Evolutionary conservation across 805 yeast species (phyloP), one percentile per base, ranked within the genome.

Genomic region (Sungouiella blattae): DNA sequence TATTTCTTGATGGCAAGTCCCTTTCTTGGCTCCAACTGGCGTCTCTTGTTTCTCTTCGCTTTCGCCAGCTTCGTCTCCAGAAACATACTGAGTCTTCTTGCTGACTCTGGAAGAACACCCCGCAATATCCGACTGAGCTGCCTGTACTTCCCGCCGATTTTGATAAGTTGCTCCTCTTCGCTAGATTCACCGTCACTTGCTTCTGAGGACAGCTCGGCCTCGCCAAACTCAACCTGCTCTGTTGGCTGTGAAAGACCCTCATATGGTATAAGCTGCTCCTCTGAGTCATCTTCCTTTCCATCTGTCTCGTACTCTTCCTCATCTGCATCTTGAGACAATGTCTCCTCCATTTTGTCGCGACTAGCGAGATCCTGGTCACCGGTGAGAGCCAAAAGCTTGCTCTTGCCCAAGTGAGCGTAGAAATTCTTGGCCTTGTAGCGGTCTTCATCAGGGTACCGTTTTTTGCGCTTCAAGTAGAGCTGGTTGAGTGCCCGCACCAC

Each of bases 71-170:
- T 32, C 12, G 33, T 24, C 15, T 30, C 33, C 25, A 32, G 36
- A 21, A 47, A 62, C 11, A 55, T 42, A 5, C 45, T 50, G 6
- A 63, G 44, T 15, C 67, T 39, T 37, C 59, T 64, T 4, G 68
- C 64, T 3, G 70, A 65, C 34, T 64, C 71, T 0, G 72, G 72
- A 11, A 65, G 46, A 1, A 58, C 62, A 0, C 72, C 72, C 20
- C 53, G 40, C 5, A 66, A 44, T 8, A 63, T 54, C 26, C 51
- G 54, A 29, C 52, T 60, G 28, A 60, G 60, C 36, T 52, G 62
- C 18, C 43, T 25, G 30, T 42, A 39, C 23, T 42, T 36, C 17
- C 55, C 55, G 12, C 55, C 55, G 4, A 50, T 35, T 8, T 35
- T 24, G 5, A 50, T 47, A 11, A 43, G 30, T 24, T 41, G 42